Base-by-base conservation (phyloP, 345 rosid genomes). In the Pistacia atlantica region DNA sequence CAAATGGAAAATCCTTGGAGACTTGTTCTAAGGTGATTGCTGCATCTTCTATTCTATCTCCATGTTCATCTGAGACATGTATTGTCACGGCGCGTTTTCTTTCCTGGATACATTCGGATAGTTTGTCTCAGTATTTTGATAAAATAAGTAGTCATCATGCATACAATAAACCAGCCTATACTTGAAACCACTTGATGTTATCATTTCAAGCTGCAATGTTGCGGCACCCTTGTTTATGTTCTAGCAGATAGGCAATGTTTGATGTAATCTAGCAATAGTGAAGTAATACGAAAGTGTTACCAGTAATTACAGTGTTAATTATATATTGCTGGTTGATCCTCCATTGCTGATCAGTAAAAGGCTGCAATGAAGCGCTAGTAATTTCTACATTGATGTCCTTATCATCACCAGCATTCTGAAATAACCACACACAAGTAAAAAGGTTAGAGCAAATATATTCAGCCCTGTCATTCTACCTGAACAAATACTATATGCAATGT, bases 1-100 rank as follows among this genome's bases (percentile, higher is more conserved):
- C 97, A 77, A 90, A 75, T 1, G 96, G 97, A 81, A 95, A 93
- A 76, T 88, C 98, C 75, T 85, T 93, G 5, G 93, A 86, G 84
- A 90, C 77, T 76, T 95, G 95, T 20, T 89, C 74, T 20, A 87
- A 33, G 8, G 73, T 80, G 42, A 95, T 59, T 61, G 55, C 25
- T 37, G 91, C 94, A 57, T 88, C 97, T 82, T 84, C 83, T 75
- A 91, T 56, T 78, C 69, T 86, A 48, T 80, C 81, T 54, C 98
- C 98, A 0, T 80, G 68, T 77, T 66, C 80, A 77, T 90, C 83
- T 18, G 97, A 77, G 16, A 88, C 92, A 75, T 95, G 97, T 65
- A 93, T 80, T 42, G 81, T 87, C 81, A 86, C 90, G 0, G 93
- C 89, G 0, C 95, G 89, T 80, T 89, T 93, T 84, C 98, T 89